These are phyloP conservation scores for Clarireedia monteithiana DNA, from an alignment of 2,329 filamentous ascomycete species.

Conservation along the genomic window DNA sequence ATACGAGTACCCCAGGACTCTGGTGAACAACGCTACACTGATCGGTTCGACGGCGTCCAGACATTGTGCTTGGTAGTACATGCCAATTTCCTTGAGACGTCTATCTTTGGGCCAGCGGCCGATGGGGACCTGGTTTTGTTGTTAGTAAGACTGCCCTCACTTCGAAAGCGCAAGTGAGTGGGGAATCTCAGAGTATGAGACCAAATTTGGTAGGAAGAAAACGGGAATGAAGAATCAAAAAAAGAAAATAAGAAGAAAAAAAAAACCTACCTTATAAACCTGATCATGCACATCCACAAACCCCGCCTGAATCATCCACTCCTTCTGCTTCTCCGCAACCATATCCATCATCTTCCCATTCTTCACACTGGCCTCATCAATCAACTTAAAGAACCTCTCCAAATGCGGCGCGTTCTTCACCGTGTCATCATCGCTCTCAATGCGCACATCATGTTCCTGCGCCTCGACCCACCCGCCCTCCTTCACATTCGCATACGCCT, in stretches of 20 bases:
- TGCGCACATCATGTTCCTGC: constrained; percentile 45
- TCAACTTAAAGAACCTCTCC: constrained; percentile 39
- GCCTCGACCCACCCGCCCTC: constrained; percentile 49
- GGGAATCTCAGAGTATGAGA: no score
- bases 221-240: background rate
- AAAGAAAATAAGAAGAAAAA: background rate
- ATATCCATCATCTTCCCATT: constrained; percentile 38
- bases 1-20: constrained; percentile 39
- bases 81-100: constrained; percentile 9
- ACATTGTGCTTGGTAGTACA: constrained; percentile 8
- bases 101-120: constrained; percentile 41
- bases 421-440: constrained; percentile 35
- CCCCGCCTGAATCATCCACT: constrained; percentile 41
- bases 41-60: constrained; percentile 8
- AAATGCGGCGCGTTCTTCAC: constrained; percentile 36
- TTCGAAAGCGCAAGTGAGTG: no score
- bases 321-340: constrained; percentile 29
- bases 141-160: background rate
- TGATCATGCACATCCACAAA: constrained; percentile 39
- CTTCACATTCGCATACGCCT: constrained; percentile 41
- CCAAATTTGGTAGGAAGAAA: no score
- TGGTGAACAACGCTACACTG: constrained; percentile 32
- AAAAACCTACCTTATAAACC: constrained; percentile 1
- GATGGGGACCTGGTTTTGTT: constrained; percentile 39
- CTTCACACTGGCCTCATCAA: constrained; percentile 38